Evolutionary conservation across 2,329 filamentous ascomycete genomes (phyloP).

Genomic region (Fusarium azukiicola): DNA sequence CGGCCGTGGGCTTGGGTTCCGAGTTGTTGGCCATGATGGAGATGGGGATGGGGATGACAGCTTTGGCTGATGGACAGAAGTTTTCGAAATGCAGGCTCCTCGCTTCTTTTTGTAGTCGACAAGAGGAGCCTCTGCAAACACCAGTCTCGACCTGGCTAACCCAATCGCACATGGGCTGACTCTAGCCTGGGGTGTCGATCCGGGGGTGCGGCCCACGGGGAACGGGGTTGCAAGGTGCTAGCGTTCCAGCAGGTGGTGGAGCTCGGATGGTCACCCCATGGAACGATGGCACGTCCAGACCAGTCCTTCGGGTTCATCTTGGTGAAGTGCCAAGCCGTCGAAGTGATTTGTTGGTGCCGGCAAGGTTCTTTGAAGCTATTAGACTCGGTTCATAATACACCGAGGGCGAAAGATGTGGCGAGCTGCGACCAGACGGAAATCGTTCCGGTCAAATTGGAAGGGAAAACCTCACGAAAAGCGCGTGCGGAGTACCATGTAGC

Average conservation of each 20-base stretch:
- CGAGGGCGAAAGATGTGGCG: background rate
- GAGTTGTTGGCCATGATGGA: constrained; percentile 8
- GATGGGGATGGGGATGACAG: background rate
- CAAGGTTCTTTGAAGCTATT: background rate
- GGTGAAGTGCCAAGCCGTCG: background rate
- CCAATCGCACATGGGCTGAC: constrained; percentile 1
- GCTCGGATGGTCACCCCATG: background rate
- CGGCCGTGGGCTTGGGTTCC: background rate
- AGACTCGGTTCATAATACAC: background rate
- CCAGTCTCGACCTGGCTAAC: background rate
- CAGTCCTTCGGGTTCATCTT: background rate
- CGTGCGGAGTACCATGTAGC: background rate
- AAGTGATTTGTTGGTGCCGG: background rate
- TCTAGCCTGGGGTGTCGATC: constrained; percentile 11
- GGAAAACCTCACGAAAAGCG: background rate
- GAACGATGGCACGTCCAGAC: background rate
- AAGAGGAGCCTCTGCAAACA: background rate
- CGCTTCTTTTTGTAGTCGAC: constrained; percentile 2
- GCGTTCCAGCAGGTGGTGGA: background rate
- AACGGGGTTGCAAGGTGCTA: background rate
- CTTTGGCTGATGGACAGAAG: background rate
- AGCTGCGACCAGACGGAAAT: background rate
- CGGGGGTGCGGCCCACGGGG: constrained; percentile 2
- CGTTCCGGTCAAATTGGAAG: background rate
- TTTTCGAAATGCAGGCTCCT: background rate